phyloP scores from a whole-genome alignment of 2,329 filamentous ascomycete species.

The Ambrosiella beaveri region DNA sequence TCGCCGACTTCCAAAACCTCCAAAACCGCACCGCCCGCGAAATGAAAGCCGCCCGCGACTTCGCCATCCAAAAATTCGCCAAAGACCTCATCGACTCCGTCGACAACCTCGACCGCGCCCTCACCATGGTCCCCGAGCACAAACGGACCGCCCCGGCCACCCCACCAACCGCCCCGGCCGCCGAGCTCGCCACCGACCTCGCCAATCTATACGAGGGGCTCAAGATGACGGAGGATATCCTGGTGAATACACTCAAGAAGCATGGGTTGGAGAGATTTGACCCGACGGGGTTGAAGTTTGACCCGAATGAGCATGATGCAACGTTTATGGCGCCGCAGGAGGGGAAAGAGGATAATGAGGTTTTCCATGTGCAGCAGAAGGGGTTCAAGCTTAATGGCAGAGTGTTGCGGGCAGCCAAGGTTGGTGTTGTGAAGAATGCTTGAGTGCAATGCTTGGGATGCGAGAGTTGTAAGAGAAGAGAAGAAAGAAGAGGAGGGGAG shows the following conservation, averaged over 20 bases:
- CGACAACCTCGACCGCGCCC: slow-evolving; percentile 91
- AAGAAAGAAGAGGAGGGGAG: neutral
- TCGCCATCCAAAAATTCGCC: slow-evolving; percentile 89
- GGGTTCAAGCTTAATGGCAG: slow-evolving; percentile 88
- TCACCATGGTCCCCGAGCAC: slow-evolving; percentile 58
- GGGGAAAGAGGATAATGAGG: slow-evolving; percentile 75
- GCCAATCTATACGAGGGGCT: slow-evolving; percentile 70
- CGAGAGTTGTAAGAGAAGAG: slow-evolving; percentile 7
- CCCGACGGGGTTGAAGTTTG: slow-evolving; percentile 72
- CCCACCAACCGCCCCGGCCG: slow-evolving; percentile 27
- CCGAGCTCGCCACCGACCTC: slow-evolving; percentile 50
- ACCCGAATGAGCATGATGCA: slow-evolving; percentile 92
- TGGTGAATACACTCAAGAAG: slow-evolving; percentile 78
- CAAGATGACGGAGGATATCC: slow-evolving; percentile 83
- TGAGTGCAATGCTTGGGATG: slow-evolving; percentile 13
- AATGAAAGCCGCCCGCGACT: slow-evolving; percentile 71
- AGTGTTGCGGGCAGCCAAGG: slow-evolving; percentile 80
- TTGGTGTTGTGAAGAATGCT: slow-evolving; percentile 81
- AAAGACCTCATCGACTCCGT: slow-evolving; percentile 88
- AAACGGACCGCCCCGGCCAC: slow-evolving; percentile 25
- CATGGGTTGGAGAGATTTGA: slow-evolving; percentile 85
- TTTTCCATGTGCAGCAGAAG: slow-evolving; percentile 89
- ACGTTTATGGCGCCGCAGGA: slow-evolving; percentile 82
- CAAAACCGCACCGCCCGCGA: slow-evolving; percentile 89
- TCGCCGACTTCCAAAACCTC: slow-evolving; percentile 95